These are phyloP conservation scores for Botryotinia narcissicola DNA, from an alignment of 2,329 filamentous ascomycete genomes.

Conservation along the genomic window DNA sequence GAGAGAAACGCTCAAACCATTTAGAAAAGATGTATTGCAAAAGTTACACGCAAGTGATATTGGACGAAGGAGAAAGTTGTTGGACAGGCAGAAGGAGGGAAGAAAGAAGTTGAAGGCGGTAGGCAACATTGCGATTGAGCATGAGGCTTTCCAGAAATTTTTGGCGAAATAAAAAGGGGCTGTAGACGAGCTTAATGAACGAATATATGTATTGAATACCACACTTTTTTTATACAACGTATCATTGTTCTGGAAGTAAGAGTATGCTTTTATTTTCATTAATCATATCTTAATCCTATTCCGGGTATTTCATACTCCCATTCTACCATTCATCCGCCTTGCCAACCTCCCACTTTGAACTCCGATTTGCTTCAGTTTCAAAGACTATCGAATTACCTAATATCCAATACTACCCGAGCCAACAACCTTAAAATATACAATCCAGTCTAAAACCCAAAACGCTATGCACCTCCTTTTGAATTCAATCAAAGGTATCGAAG, in stretches of 20 bases:
- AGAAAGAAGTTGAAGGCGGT: slow-evolving; percentile 81
- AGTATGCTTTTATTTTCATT: neutral
- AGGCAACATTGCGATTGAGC: slow-evolving; percentile 93
- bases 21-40: slow-evolving; percentile 88
- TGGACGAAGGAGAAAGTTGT: slow-evolving; percentile 74
- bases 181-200: neutral
- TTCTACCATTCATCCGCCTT: neutral
- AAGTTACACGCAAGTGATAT: slow-evolving; percentile 94
- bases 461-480: neutral
- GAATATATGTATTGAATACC: neutral
- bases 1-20: slow-evolving; percentile 92
- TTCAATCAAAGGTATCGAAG: slow-evolving; percentile 1
- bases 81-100: slow-evolving; percentile 97
- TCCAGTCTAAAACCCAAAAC: neutral
- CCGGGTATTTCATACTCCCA: neutral
- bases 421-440: neutral
- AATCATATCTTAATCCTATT: neutral
- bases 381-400: neutral
- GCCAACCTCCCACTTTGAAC: neutral
- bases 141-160: slow-evolving; percentile 93
- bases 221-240: neutral
- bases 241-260: neutral
- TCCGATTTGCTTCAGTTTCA: too few species aligned
- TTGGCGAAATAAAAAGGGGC: slow-evolving; percentile 63
- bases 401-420: neutral